Evolutionary conservation across 2,329 filamentous ascomycete species (phyloP).

Genomic region (Orbilia oligospora): DNA sequence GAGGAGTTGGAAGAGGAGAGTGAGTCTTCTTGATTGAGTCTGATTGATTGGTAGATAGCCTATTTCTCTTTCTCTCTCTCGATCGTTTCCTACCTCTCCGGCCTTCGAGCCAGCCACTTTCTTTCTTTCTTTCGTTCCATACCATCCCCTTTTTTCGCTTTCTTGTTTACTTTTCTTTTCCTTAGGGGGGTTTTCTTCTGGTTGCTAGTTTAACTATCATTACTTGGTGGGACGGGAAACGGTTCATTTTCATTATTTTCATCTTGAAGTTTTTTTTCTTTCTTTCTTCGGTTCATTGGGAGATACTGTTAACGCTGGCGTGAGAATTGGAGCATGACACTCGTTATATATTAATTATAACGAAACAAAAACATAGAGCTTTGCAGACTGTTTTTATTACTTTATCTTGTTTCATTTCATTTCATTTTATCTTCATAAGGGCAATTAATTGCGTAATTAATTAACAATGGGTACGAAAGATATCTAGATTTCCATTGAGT

Average conservation of each 20-base stretch:
- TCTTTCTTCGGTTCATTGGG: conserved; percentile 25
- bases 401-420: background rate
- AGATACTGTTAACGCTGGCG: conserved; percentile 36
- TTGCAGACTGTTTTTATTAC: background rate
- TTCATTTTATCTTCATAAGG: background rate
- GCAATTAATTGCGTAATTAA: too few species aligned
- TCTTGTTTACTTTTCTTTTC: background rate
- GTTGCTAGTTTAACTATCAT: conserved; percentile 1
- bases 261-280: conserved; percentile 2
- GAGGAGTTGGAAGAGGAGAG: conserved; percentile 53
- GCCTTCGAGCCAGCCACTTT: background rate
- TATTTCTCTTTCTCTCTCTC: conserved; percentile 7
- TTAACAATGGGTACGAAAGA: too few species aligned
- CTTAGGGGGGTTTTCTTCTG: background rate
- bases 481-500: too few species aligned
- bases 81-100: background rate
- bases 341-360: conserved; percentile 28
- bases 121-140: background rate
- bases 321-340: conserved; percentile 38
- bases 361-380: conserved; percentile 8
- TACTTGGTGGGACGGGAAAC: background rate
- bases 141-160: too few species aligned
- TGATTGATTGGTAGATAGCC: background rate
- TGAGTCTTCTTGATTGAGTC: conserved; percentile 21
- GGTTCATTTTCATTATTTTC: background rate